Conservation (phyloP, 306 rosid species). For the Castanea mollissima region DNA sequence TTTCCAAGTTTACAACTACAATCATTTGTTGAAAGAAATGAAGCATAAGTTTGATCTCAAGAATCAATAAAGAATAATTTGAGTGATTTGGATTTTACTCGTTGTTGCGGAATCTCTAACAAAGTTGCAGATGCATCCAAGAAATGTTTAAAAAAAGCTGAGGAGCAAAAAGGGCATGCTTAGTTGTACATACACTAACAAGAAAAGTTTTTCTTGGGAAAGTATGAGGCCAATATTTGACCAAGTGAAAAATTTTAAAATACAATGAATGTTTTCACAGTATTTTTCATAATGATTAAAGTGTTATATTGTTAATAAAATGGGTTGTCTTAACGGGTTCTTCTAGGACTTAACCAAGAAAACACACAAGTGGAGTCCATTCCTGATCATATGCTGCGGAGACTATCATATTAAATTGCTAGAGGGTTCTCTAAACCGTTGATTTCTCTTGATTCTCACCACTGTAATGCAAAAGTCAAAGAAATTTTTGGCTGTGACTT, state of each 20-base stretch:
- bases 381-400: conserved; percentile 24
- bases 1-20: background rate
- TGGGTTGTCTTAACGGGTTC: too few relatives aligned
- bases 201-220: conserved; percentile 22
- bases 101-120: background rate
- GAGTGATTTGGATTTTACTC: background rate
- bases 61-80: conserved; percentile 16
- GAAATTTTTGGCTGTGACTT: conserved; percentile 43
- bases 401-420: conserved; percentile 28
- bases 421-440: conserved; percentile 20
- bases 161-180: conserved; percentile 23
- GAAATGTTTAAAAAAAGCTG: conserved; percentile 5
- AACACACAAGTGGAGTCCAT: background rate
- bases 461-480: background rate
- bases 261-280: too few relatives aligned
- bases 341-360: background rate
- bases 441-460: conserved; percentile 28
- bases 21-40: background rate
- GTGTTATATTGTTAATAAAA: too few relatives aligned
- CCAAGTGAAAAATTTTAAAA: conserved; percentile 14
- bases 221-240: conserved; percentile 8
- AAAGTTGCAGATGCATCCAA: background rate
- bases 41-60: conserved; percentile 16
- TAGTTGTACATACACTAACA: conserved; percentile 20
- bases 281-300: too few relatives aligned